A percentile compares a stretch with the other conserved stretches of the same genome.
phyloP scores from a whole-genome alignment of 2,329 filamentous ascomycete species.

The Thielaviopsis punctulata region DNA sequence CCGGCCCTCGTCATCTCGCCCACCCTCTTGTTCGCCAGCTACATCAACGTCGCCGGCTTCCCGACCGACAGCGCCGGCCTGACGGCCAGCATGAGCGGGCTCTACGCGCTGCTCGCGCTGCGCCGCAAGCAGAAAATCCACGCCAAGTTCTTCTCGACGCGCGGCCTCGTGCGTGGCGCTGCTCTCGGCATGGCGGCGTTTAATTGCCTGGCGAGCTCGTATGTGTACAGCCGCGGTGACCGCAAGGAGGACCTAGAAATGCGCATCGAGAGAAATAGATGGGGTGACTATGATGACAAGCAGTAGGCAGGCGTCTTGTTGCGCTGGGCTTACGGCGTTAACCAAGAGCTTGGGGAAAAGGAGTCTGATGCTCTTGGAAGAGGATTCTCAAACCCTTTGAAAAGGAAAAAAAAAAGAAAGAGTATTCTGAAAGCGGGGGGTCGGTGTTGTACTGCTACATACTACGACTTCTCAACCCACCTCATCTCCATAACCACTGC shows the following conservation, averaged over 20 bases:
- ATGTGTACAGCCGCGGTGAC: conserved; percentile 34
- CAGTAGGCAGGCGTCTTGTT: neutral
- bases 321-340: no score
- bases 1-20: conserved; percentile 30
- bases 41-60: conserved; percentile 42
- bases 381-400: no score
- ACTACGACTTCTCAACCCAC: neutral
- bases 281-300: conserved; percentile 21
- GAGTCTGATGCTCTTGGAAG: neutral
- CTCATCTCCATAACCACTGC: neutral
- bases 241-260: conserved; percentile 31
- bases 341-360: neutral
- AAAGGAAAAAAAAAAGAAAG: no score
- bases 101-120: conserved; percentile 38
- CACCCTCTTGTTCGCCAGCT: conserved; percentile 37
- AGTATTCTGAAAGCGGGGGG: no score
- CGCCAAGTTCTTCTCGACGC: conserved; percentile 25
- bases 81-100: conserved; percentile 37
- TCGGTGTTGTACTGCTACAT: no score
- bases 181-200: conserved; percentile 32
- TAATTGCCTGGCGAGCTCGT: conserved; percentile 33
- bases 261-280: conserved; percentile 32
- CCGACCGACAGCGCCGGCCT: conserved; percentile 38
- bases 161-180: conserved; percentile 32
- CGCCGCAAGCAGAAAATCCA: conserved; percentile 27